Evolutionary conservation across 495 filamentous ascomycete genomes (phyloP).

Genomic region (Penicillium ochrochloron): DNA sequence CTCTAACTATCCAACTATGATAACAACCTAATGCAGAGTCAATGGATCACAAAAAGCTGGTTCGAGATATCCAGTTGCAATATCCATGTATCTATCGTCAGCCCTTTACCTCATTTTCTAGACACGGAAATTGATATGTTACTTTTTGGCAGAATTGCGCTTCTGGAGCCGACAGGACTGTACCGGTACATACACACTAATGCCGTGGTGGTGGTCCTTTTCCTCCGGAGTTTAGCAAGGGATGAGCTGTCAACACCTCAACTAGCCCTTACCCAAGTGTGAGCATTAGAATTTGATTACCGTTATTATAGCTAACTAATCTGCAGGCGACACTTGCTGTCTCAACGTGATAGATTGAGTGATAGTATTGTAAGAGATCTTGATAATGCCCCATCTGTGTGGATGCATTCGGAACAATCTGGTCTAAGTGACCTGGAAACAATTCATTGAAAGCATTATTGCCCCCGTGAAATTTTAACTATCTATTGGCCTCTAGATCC

Average conservation of each 20-base stretch:
- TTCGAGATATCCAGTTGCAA: too few species aligned
- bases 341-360: too few species aligned
- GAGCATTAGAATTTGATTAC: background rate
- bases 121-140: background rate
- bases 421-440: background rate
- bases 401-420: background rate
- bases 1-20: too few species aligned
- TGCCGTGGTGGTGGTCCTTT: background rate
- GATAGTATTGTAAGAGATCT: too few species aligned
- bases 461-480: background rate
- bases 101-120: background rate
- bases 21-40: too few species aligned
- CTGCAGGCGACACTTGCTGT: background rate
- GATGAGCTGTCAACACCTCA: background rate
- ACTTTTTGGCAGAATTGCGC: background rate
- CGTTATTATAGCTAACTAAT: background rate
- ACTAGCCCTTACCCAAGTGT: background rate
- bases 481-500: background rate
- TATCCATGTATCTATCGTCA: too few species aligned
- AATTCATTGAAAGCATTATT: background rate
- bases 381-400: too few species aligned
- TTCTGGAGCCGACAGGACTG: background rate
- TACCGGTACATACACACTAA: too few species aligned
- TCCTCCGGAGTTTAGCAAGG: background rate
- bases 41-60: too few species aligned